A percentile compares a stretch with the other conserved stretches of the same genome.
phyloP scores from a whole-genome alignment of 2,329 filamentous ascomycete species.

The Paramyrothecium roridum region DNA sequence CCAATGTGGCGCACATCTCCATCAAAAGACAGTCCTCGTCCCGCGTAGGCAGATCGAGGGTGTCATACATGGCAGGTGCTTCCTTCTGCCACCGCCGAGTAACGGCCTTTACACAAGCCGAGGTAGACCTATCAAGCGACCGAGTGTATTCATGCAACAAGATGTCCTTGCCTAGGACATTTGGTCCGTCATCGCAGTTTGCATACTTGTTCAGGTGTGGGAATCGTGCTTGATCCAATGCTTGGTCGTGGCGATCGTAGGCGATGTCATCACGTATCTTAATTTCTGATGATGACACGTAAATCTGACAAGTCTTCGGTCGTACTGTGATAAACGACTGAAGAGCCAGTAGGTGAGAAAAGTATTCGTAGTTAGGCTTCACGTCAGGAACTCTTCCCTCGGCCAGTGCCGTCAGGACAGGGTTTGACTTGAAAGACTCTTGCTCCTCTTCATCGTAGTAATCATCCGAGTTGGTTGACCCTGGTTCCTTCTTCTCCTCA shows the following conservation, averaged over 20 bases:
- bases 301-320: constrained; percentile 58
- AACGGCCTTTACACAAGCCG: constrained; percentile 51
- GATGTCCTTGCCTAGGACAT: constrained; percentile 48
- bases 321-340: constrained; percentile 51
- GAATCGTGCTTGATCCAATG: constrained; percentile 44
- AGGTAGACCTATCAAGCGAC: constrained; percentile 51
- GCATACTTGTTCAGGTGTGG: constrained; percentile 54
- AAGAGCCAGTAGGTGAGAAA: constrained; percentile 51
- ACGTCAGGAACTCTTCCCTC: constrained; percentile 55
- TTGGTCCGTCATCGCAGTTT: constrained; percentile 48
- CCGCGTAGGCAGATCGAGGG: constrained; percentile 44
- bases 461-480: constrained; percentile 60
- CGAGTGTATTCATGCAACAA: constrained; percentile 59
- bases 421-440: constrained; percentile 61
- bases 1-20: constrained; percentile 60
- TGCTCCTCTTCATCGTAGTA: constrained; percentile 39
- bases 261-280: constrained; percentile 47
- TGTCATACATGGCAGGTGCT: constrained; percentile 54
- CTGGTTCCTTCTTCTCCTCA: constrained; percentile 52
- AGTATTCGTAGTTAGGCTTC: constrained; percentile 61
- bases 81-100: constrained; percentile 54
- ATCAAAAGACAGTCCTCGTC: constrained; percentile 55
- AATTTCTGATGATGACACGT: constrained; percentile 51
- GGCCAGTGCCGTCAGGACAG: constrained; percentile 59
- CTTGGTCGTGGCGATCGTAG: constrained; percentile 38